These are phyloP conservation scores for Lycium barbarum DNA, from an alignment of 257 asterid genomes.

Conservation along the genomic window DNA sequence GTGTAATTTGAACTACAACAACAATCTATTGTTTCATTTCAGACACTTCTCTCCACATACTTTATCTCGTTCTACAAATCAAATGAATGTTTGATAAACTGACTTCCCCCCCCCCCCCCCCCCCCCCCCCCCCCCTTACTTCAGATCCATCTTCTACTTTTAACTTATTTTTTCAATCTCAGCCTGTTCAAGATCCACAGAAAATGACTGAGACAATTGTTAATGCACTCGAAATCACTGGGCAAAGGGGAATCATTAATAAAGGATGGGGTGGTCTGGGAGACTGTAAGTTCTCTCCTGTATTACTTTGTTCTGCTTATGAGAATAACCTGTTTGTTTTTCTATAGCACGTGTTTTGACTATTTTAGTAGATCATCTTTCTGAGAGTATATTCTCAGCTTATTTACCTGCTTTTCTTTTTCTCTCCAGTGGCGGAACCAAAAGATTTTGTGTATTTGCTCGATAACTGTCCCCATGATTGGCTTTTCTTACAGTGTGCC, in stretches of 20 bases:
- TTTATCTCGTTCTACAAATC: neutral
- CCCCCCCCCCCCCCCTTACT: too few species aligned
- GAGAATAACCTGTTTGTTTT: slow-evolving; percentile 2
- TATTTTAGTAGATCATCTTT: slow-evolving; percentile 16
- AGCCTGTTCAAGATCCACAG: slow-evolving; percentile 89
- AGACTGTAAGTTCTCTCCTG: slow-evolving; percentile 49
- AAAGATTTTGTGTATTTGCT: slow-evolving; percentile 71
- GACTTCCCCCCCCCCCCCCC: too few species aligned
- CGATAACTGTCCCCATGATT: slow-evolving; percentile 90
- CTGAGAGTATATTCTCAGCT: slow-evolving; percentile 10
- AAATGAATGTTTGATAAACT: slow-evolving; percentile 7
- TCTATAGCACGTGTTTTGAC: slow-evolving; percentile 14
- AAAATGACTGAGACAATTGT: slow-evolving; percentile 81
- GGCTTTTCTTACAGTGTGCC: slow-evolving; percentile 83
- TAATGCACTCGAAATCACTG: slow-evolving; percentile 75
- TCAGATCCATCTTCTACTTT: slow-evolving; percentile 17
- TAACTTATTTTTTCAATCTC: slow-evolving; percentile 40
- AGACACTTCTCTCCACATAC: neutral
- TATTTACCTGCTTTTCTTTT: slow-evolving; percentile 19
- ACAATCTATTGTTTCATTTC: neutral
- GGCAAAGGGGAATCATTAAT: slow-evolving; percentile 89
- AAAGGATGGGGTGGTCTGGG: slow-evolving; percentile 99
- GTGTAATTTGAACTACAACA: neutral
- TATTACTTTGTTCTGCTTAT: neutral
- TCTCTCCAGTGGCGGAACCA: slow-evolving; percentile 67